A percentile compares a stretch with the other conserved stretches of the same genome.
These are phyloP conservation scores for Lactuca sativa DNA, from an alignment of 129 eudicot species.

Conservation along the genomic window DNA sequence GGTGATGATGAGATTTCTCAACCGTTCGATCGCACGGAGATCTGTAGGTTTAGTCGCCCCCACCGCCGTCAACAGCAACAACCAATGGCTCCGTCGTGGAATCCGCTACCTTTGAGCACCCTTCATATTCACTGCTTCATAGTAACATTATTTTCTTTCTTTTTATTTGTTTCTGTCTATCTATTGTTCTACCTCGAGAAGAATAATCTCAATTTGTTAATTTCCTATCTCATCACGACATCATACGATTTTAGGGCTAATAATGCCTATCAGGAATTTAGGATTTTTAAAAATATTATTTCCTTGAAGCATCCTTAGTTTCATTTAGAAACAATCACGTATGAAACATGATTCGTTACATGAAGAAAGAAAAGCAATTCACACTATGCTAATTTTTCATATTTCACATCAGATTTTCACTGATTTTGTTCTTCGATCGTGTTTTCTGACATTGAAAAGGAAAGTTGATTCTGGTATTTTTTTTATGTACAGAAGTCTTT, in stretches of 20 bases:
- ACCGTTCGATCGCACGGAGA: constrained; percentile 60
- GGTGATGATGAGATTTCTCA: constrained; percentile 62
- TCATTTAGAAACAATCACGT: neutral
- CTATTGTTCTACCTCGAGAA: neutral
- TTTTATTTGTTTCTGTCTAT: neutral
- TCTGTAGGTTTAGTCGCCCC: constrained; percentile 37
- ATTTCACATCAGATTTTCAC: neutral
- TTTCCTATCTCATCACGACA: neutral
- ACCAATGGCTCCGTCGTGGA: constrained; percentile 34
- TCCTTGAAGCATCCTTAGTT: neutral
- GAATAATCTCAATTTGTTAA: constrained; percentile 8
- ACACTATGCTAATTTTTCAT: neutral
- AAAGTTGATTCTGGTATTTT: neutral
- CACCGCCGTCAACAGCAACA: constrained; percentile 36
- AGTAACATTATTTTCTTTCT: constrained; percentile 24
- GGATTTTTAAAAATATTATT: constrained; percentile 1
- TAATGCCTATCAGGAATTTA: neutral
- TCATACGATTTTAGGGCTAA: constrained; percentile 26
- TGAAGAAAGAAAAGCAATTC: neutral
- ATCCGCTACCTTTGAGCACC: constrained; percentile 42
- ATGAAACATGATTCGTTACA: neutral
- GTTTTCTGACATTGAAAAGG: neutral
- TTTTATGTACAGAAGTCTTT: constrained; percentile 30
- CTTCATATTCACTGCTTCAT: constrained; percentile 14
- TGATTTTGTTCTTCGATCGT: neutral